Conservation (phyloP, 306 rosid genomes). For the Trifolium pratense region DNA sequence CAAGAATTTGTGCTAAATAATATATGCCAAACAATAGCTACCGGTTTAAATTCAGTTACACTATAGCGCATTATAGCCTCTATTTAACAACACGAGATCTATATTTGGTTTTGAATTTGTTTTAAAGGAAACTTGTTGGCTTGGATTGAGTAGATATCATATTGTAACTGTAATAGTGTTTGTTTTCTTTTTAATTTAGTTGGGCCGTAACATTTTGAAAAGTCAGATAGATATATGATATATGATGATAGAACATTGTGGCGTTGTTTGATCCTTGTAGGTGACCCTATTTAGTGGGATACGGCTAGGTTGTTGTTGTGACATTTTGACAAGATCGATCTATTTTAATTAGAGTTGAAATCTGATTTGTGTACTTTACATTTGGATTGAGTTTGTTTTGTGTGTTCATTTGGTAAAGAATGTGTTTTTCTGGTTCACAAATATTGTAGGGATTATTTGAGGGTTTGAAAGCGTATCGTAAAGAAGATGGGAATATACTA, state of each 20-base stretch:
- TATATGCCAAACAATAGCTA: neutral
- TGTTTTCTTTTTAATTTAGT: neutral
- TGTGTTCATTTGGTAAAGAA: conserved; percentile 23
- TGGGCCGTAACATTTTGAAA: neutral
- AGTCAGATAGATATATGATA: neutral
- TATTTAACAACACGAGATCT: neutral
- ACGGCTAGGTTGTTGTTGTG: no score
- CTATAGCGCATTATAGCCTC: neutral
- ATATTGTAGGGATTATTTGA: conserved; percentile 83
- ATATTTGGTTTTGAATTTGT: conserved; percentile 1
- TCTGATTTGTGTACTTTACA: neutral
- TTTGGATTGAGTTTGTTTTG: conserved; percentile 2
- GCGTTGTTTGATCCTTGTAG: no score
- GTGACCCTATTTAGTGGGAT: no score
- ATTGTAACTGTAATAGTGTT: neutral
- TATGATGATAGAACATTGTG: no score
- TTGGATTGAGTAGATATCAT: neutral
- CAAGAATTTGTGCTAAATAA: neutral
- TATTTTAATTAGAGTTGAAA: conserved; percentile 1
- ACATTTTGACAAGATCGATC: neutral
- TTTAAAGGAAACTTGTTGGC: conserved; percentile 14
- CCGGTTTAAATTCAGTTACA: neutral
- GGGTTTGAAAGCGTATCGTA: conserved; percentile 93
- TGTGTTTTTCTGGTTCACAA: conserved; percentile 29
- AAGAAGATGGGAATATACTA: conserved; percentile 71